A percentile compares a stretch with the other conserved stretches of the same genome.
These are phyloP conservation scores for Suillus cothurnatus DNA, from an alignment of 768 basidiomycete species.

Conservation along the genomic window DNA sequence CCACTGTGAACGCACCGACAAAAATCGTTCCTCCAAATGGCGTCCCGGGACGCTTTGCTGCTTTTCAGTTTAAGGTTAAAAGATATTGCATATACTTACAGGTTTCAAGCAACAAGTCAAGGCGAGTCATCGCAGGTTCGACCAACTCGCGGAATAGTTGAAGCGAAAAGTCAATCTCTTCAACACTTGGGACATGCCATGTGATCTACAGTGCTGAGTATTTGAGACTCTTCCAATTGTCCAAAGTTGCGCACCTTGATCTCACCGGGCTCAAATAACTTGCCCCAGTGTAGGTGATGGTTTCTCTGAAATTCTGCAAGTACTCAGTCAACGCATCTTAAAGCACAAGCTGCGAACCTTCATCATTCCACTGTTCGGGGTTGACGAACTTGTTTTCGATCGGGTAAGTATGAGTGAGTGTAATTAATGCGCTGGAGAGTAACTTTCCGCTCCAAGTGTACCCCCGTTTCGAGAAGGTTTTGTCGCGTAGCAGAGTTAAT, in stretches of 20 bases:
- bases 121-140: conserved; percentile 56
- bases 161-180: conserved; percentile 77
- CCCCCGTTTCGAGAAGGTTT: conserved; percentile 77
- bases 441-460: conserved; percentile 83
- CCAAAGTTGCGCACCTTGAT: conserved; percentile 53
- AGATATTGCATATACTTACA: conserved; percentile 37
- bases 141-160: conserved; percentile 68
- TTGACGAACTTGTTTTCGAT: conserved; percentile 83
- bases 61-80: conserved; percentile 6
- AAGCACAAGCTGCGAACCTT: conserved; percentile 45
- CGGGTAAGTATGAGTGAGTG: conserved; percentile 80
- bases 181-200: conserved; percentile 75
- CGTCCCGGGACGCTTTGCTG: conserved; percentile 44
- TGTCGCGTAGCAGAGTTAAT: conserved; percentile 64
- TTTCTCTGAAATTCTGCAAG: conserved; percentile 62
- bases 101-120: conserved; percentile 59
- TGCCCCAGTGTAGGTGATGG: conserved; percentile 82
- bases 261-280: conserved; percentile 68
- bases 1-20: conserved; percentile 55
- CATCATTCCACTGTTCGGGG: conserved; percentile 69
- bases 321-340: conserved; percentile 4
- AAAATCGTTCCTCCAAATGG: conserved; percentile 82
- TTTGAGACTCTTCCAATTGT: background rate
- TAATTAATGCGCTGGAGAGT: conserved; percentile 68
- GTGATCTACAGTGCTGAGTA: conserved; percentile 45